These are phyloP conservation scores for Helicostylum pulchrum DNA, from an alignment of 192 early-diverging fungal species.

Conservation along the genomic window DNA sequence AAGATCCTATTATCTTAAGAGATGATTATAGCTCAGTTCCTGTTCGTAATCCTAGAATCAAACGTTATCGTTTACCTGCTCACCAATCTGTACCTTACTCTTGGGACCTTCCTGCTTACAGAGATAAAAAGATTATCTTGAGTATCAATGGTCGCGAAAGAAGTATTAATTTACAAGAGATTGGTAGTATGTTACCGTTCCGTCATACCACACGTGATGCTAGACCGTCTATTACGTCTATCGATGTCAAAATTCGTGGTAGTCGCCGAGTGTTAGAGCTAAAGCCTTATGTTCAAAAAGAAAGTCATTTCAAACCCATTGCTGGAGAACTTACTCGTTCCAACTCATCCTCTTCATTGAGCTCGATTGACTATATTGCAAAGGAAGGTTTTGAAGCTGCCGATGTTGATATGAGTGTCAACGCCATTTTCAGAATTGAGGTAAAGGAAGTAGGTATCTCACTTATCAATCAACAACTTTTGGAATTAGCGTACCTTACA, in stretches of 20 bases:
- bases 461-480: conserved; percentile 71
- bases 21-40: conserved; percentile 23
- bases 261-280: conserved; percentile 66
- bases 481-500: conserved; percentile 86
- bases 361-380: conserved; percentile 5
- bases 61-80: conserved; percentile 35
- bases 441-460: conserved; percentile 92
- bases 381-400: conserved; percentile 51
- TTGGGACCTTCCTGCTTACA: conserved; percentile 84
- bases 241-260: conserved; percentile 74
- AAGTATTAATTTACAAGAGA: conserved; percentile 84
- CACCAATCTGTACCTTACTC: conserved; percentile 71
- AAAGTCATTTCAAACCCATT: conserved; percentile 58
- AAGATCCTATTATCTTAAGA: conserved; percentile 37
- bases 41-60: neutral
- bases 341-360: conserved; percentile 9
- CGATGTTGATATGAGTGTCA: conserved; percentile 48
- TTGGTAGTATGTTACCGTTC: conserved; percentile 85
- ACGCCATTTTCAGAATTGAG: conserved; percentile 63
- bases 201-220: conserved; percentile 56
- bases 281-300: conserved; percentile 60
- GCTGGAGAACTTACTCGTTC: neutral
- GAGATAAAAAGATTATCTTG: conserved; percentile 72
- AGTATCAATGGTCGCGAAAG: conserved; percentile 71
- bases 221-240: conserved; percentile 48